Evolutionary conservation across 2,329 filamentous ascomycete genomes (phyloP).

Genomic region (Diplodia corticola): DNA sequence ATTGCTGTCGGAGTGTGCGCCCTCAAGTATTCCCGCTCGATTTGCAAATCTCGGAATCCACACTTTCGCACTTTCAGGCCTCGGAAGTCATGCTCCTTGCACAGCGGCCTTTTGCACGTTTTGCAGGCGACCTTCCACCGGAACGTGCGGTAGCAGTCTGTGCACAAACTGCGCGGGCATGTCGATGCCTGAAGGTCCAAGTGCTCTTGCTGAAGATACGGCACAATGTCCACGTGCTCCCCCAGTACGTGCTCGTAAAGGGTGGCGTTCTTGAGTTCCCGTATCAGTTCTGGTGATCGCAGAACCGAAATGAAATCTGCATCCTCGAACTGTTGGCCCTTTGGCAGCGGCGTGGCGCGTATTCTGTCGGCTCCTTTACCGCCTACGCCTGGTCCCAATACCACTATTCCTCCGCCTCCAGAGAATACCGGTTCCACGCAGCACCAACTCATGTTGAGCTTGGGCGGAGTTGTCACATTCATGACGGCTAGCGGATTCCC

Average conservation of each 20-base stretch:
- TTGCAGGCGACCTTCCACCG: constrained; percentile 62
- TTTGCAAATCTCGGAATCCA: constrained; percentile 56
- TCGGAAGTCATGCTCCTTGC: constrained; percentile 61
- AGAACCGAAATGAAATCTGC: constrained; percentile 54
- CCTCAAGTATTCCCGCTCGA: constrained; percentile 48
- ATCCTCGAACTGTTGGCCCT: constrained; percentile 56
- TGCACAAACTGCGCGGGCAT: constrained; percentile 58
- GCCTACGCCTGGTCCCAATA: constrained; percentile 49
- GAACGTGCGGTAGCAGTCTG: constrained; percentile 59
- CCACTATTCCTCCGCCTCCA: constrained; percentile 60
- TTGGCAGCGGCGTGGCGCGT: constrained; percentile 58
- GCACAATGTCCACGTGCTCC: constrained; percentile 42
- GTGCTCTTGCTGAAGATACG: constrained; percentile 43
- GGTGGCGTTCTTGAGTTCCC: constrained; percentile 42
- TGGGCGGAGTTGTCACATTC: constrained; percentile 40
- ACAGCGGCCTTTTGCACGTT: constrained; percentile 57
- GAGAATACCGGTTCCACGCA: constrained; percentile 62
- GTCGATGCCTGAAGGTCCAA: constrained; percentile 46
- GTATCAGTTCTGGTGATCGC: constrained; percentile 47
- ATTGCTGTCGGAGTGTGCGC: constrained; percentile 27
- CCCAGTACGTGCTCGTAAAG: constrained; percentile 46
- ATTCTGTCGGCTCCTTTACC: constrained; percentile 57
- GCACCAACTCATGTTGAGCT: constrained; percentile 60
- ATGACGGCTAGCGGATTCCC: constrained; percentile 26
- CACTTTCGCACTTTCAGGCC: constrained; percentile 58